These are phyloP conservation scores for Candida tibetensis DNA, from an alignment of 805 yeast species.

Conservation along the genomic window DNA sequence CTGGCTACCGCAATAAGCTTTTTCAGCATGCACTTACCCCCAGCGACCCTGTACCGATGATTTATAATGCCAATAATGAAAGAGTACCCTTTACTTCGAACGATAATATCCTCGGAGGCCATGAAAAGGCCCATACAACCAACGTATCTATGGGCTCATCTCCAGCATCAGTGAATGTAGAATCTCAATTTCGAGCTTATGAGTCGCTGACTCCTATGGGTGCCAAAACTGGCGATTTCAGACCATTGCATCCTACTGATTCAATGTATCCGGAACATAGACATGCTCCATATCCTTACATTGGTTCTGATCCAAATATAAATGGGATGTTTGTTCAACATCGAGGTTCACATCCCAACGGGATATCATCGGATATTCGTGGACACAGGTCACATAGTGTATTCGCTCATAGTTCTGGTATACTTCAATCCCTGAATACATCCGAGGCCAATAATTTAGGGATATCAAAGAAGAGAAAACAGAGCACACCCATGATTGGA, in stretches of 20 bases:
- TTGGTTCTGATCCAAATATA: not conserved
- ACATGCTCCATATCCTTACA: not conserved
- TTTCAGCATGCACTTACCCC: conserved; percentile 22
- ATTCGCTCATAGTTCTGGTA: conserved; percentile 10
- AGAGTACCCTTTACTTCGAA: no score
- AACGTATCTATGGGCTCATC: no score
- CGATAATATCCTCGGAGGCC: no score
- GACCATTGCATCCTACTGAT: conserved; percentile 7
- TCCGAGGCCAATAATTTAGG: conserved; percentile 8
- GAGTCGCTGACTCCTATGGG: conserved; percentile 1
- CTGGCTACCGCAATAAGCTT: conserved; percentile 8
- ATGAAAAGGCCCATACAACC: no score
- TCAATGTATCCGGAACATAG: conserved; percentile 8
- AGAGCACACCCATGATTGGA: no score
- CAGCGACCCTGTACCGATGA: conserved; percentile 16
- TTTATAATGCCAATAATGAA: no score
- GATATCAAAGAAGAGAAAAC: conserved; percentile 3
- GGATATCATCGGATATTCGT: not conserved
- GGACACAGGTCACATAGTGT: conserved; percentile 6
- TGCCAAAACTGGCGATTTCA: conserved; percentile 5
- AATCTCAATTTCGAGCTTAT: no score
- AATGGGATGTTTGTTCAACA: not conserved
- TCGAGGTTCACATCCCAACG: not conserved
- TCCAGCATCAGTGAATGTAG: no score
- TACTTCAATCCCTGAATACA: conserved; percentile 5